Conservation (phyloP, 108 stramenopile genomes). For the Fistulifera solaris region DNA sequence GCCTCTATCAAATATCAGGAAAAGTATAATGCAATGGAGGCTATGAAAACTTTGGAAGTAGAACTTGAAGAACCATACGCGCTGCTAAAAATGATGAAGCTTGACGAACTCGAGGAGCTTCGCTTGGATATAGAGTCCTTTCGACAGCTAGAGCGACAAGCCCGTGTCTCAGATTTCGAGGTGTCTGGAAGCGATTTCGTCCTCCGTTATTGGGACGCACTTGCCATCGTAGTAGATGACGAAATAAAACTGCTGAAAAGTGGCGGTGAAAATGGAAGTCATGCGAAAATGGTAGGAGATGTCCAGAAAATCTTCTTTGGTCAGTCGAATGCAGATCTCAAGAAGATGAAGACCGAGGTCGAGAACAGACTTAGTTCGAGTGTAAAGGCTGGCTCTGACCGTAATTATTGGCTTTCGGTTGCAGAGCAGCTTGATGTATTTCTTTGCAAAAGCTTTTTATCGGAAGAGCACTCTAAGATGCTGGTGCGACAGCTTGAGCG, state of each 20-base stretch:
- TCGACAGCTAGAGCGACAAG: slow-evolving; percentile 67
- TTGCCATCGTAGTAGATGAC: slow-evolving; percentile 49
- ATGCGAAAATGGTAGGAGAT: slow-evolving; percentile 61
- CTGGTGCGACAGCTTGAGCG: slow-evolving; percentile 86
- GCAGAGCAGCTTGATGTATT: slow-evolving; percentile 73
- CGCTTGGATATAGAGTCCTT: slow-evolving; percentile 75
- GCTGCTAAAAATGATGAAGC: slow-evolving; percentile 64
- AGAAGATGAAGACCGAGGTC: slow-evolving; percentile 82
- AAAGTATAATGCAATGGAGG: slow-evolving; percentile 76
- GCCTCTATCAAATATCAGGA: slow-evolving; percentile 82
- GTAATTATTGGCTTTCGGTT: slow-evolving; percentile 83
- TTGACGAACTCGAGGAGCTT: slow-evolving; percentile 78
- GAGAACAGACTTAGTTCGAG: slow-evolving; percentile 40
- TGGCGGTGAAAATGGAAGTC: slow-evolving; percentile 50
- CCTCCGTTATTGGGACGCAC: slow-evolving; percentile 74
- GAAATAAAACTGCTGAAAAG: slow-evolving; percentile 68
- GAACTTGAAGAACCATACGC: slow-evolving; percentile 73
- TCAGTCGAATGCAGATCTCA: slow-evolving; percentile 53
- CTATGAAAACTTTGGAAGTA: slow-evolving; percentile 65
- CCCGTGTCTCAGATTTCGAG: slow-evolving; percentile 4
- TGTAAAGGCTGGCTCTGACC: slow-evolving; percentile 46
- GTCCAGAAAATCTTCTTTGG: slow-evolving; percentile 80
- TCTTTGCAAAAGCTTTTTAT: slow-evolving; percentile 71
- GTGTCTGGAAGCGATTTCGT: slow-evolving; percentile 19
- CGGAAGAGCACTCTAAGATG: slow-evolving; percentile 86